Evolutionary conservation across 2,329 filamentous ascomycete species (phyloP).

Genomic region (Fonsecaea multimorphosa): DNA sequence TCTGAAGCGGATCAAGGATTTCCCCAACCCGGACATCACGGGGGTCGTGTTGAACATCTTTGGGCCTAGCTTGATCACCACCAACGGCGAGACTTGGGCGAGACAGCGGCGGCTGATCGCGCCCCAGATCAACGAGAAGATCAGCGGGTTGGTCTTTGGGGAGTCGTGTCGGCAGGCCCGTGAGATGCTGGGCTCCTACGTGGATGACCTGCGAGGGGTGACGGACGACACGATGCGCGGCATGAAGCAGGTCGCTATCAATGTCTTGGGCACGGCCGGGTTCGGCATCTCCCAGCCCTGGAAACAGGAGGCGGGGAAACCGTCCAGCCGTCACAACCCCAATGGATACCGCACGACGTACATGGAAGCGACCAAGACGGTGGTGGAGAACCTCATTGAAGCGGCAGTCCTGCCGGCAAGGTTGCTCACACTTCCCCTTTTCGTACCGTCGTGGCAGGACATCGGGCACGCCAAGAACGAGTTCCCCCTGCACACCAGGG

Average conservation of each 20-base stretch:
- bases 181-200: conserved; percentile 43
- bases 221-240: conserved; percentile 40
- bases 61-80: conserved; percentile 44
- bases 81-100: conserved; percentile 44
- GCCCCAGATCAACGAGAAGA: conserved; percentile 47
- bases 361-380: conserved; percentile 44
- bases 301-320: conserved; percentile 38
- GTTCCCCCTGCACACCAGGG: conserved; percentile 41
- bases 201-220: conserved; percentile 39
- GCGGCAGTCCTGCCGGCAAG: conserved; percentile 42
- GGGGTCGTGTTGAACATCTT: conserved; percentile 45
- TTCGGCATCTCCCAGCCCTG: conserved; percentile 45
- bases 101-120: conserved; percentile 48
- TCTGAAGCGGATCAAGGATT: conserved; percentile 47
- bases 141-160: conserved; percentile 46
- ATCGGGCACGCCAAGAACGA: conserved; percentile 42
- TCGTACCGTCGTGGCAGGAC: conserved; percentile 38
- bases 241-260: conserved; percentile 47
- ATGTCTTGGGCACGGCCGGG: conserved; percentile 47
- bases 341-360: conserved; percentile 40
- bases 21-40: conserved; percentile 42
- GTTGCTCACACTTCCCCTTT: conserved; percentile 34
- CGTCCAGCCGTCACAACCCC: conserved; percentile 28
- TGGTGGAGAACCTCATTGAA: conserved; percentile 42
- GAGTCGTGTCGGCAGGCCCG: conserved; percentile 44